Percentiles rank a stretch among this genome's conserved stretches.
These are phyloP conservation scores for Suhomyces canberraensis DNA, from an alignment of 805 yeast genomes.

Conservation along the genomic window DNA sequence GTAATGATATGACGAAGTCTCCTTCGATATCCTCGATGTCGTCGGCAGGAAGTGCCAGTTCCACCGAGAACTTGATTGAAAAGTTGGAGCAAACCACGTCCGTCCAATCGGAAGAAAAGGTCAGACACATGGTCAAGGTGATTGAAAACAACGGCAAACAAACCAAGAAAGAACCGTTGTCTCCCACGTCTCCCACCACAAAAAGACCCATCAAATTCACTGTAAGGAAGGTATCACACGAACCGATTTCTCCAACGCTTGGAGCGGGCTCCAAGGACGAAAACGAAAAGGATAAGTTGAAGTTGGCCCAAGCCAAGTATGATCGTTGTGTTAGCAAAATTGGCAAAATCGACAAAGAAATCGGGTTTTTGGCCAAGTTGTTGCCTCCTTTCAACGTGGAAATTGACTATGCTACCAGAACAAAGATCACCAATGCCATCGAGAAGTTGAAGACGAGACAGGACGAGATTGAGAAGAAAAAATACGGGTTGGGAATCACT, in stretches of 20 bases:
- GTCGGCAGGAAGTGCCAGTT: constrained; percentile 18
- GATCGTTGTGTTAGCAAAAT: constrained; percentile 30
- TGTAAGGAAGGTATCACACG: constrained; percentile 32
- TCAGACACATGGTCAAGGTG: too few relatives aligned
- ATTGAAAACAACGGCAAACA: too few relatives aligned
- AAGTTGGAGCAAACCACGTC: constrained; percentile 9
- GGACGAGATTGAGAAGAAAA: constrained; percentile 41
- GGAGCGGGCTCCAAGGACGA: constrained; percentile 4
- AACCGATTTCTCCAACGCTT: constrained; percentile 14
- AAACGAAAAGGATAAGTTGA: constrained; percentile 6
- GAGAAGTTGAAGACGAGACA: constrained; percentile 36
- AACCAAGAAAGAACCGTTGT: too few relatives aligned
- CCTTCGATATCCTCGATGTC: constrained; percentile 24
- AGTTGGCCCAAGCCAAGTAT: constrained; percentile 30
- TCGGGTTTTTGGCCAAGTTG: constrained; percentile 33
- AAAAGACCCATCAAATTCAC: constrained; percentile 32
- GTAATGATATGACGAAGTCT: too few relatives aligned
- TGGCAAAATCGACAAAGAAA: constrained; percentile 39
- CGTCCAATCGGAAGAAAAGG: constrained; percentile 2
- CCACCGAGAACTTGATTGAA: constrained; percentile 22
- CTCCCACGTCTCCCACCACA: constrained; percentile 1
- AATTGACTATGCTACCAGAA: constrained; percentile 39
- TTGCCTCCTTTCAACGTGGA: constrained; percentile 45
- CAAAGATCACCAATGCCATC: constrained; percentile 38
- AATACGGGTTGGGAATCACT: constrained; percentile 39